A percentile compares a stretch with the other conserved stretches of the same genome.
Evolutionary conservation across 106 monocot genomes (phyloP).

Genomic region (Dendrobium catenatum): DNA sequence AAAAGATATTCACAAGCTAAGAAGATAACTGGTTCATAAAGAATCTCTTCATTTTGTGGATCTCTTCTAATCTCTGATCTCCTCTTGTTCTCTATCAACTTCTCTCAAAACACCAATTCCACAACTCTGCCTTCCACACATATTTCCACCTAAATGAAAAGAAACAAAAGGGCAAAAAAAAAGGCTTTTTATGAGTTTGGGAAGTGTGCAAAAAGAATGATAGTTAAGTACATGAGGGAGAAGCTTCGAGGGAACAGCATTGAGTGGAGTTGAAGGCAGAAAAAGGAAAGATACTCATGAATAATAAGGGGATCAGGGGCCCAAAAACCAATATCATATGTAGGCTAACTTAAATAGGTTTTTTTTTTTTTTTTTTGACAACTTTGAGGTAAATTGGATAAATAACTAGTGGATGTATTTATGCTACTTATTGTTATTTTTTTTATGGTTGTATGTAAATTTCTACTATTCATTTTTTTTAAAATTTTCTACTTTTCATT

Average conservation of each 20-base stretch:
- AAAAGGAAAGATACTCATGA: constrained; percentile 16
- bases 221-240: constrained; percentile 4
- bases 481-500: no score
- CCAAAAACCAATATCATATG: no score
- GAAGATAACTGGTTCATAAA: background rate
- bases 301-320: background rate
- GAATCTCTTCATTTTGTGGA: background rate
- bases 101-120: background rate
- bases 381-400: no score
- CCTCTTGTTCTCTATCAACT: no score
- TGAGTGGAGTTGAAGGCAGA: constrained; percentile 82
- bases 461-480: no score
- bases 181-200: background rate
- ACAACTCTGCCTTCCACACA: background rate
- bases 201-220: constrained; percentile 7
- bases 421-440: no score
- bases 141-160: background rate
- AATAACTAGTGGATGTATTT: no score
- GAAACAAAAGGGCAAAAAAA: background rate
- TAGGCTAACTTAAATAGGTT: no score
- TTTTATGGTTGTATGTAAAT: no score
- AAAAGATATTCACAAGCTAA: background rate
- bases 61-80: background rate
- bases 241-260: constrained; percentile 26
- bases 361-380: no score